phyloP scores from a whole-genome alignment of 2,329 filamentous ascomycete genomes.

The Neodidymelliopsis sp. region DNA sequence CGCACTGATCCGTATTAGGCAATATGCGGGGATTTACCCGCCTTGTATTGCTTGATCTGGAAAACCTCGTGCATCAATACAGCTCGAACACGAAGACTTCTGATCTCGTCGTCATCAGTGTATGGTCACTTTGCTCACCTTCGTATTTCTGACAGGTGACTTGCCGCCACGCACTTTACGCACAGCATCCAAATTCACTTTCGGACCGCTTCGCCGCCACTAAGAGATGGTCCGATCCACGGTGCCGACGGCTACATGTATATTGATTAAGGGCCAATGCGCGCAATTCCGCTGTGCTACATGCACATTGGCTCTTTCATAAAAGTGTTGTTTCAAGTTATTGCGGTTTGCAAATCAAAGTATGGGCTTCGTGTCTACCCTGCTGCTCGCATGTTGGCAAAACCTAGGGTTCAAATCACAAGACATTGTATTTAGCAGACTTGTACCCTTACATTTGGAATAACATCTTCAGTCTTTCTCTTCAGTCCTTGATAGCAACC shows the following conservation, averaged over 20 bases:
- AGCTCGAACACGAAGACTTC: too few relatives aligned
- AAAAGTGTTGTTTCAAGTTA: slow-evolving; percentile 27
- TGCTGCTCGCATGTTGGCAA: slow-evolving; percentile 18
- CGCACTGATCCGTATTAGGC: slow-evolving; percentile 1
- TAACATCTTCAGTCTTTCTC: background rate
- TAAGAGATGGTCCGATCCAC: slow-evolving; percentile 23
- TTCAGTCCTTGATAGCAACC: background rate
- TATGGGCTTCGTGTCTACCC: slow-evolving; percentile 12
- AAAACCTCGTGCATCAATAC: background rate
- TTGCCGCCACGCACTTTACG: too few relatives aligned
- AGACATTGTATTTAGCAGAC: slow-evolving; percentile 29
- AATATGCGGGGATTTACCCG: slow-evolving; percentile 13
- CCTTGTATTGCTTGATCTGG: slow-evolving; percentile 20
- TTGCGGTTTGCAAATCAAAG: slow-evolving; percentile 19
- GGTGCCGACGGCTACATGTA: slow-evolving; percentile 42
- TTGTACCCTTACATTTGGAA: background rate
- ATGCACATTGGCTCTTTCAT: slow-evolving; percentile 19
- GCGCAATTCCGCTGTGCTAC: slow-evolving; percentile 25
- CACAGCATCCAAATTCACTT: too few relatives aligned
- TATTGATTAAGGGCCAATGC: slow-evolving; percentile 43
- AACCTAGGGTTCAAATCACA: background rate
- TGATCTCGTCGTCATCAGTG: too few relatives aligned
- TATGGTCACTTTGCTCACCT: too few relatives aligned
- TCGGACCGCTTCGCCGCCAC: slow-evolving; percentile 47
- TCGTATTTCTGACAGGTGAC: too few relatives aligned